These are phyloP conservation scores for Chrysanthemum makinoi DNA, from an alignment of 129 eudicot genomes.

Conservation along the genomic window DNA sequence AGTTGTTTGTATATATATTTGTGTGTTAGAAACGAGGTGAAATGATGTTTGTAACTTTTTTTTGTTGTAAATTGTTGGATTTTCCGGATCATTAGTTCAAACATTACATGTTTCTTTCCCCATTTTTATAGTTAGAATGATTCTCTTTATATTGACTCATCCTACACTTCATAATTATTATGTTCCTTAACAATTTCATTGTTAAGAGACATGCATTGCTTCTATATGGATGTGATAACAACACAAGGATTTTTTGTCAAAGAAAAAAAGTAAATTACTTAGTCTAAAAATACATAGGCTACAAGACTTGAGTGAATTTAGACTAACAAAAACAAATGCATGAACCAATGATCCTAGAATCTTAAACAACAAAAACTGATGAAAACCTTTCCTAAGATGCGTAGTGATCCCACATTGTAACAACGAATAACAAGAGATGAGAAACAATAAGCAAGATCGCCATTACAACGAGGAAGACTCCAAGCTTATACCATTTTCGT, in stretches of 20 bases:
- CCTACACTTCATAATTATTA: no score
- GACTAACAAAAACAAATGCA: not conserved
- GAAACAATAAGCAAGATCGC: slow-evolving; percentile 31
- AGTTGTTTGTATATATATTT: slow-evolving; percentile 25
- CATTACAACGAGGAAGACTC: slow-evolving; percentile 32
- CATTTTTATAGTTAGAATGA: no score
- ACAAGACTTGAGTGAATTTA: no score
- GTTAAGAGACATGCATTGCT: no score
- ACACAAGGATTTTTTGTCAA: no score
- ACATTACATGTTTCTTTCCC: no score
- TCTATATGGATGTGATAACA: not conserved
- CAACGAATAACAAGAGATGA: slow-evolving; percentile 34
- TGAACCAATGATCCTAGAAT: not conserved
- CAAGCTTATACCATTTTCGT: slow-evolving; percentile 44
- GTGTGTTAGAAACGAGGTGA: slow-evolving; percentile 29
- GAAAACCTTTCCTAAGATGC: slow-evolving; percentile 2
- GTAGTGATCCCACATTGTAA: slow-evolving; percentile 30
- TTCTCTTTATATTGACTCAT: no score
- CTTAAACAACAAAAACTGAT: not conserved
- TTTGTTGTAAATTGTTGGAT: not conserved
- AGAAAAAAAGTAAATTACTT: no score
- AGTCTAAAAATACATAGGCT: no score
- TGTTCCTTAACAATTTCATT: no score
- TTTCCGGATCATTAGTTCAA: not conserved
- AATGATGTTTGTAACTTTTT: slow-evolving; percentile 10